Evolutionary conservation across 108 stramenopile species (phyloP).

Genomic region (Cyclostephanos invisitatus): DNA sequence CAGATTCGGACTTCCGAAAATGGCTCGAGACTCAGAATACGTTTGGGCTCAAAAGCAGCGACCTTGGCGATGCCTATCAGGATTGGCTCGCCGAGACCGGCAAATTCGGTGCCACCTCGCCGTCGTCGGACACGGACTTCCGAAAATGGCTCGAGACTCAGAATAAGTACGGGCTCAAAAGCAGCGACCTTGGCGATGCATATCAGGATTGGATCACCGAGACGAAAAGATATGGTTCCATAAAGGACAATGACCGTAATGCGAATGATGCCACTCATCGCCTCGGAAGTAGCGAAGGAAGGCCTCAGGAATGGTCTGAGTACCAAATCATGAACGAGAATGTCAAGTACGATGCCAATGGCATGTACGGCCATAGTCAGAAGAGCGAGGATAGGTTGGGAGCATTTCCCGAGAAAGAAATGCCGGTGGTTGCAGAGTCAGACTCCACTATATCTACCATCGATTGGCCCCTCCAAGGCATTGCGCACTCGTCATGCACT

Average conservation of each 20-base stretch:
- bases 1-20: conserved; percentile 1
- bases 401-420: background rate
- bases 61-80: background rate
- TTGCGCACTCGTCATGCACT: conserved; percentile 20
- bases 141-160: background rate
- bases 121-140: background rate
- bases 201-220: conserved; percentile 11
- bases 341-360: conserved; percentile 31
- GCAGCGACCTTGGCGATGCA: background rate
- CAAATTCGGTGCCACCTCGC: conserved; percentile 6
- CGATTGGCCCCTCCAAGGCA: conserved; percentile 37
- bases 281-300: conserved; percentile 18
- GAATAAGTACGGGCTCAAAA: conserved; percentile 9
- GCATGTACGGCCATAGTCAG: conserved; percentile 29
- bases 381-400: conserved; percentile 3
- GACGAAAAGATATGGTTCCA: conserved; percentile 7
- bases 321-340: conserved; percentile 20
- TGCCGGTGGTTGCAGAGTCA: background rate
- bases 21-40: background rate
- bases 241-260: background rate
- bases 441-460: conserved; percentile 27
- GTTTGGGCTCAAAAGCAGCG: conserved; percentile 4
- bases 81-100: conserved; percentile 10
- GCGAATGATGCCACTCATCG: conserved; percentile 14
- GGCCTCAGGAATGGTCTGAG: conserved; percentile 28